Evolutionary conservation across 2,329 filamentous ascomycete genomes (phyloP).

Genomic region (Penicillium sumatraense): DNA sequence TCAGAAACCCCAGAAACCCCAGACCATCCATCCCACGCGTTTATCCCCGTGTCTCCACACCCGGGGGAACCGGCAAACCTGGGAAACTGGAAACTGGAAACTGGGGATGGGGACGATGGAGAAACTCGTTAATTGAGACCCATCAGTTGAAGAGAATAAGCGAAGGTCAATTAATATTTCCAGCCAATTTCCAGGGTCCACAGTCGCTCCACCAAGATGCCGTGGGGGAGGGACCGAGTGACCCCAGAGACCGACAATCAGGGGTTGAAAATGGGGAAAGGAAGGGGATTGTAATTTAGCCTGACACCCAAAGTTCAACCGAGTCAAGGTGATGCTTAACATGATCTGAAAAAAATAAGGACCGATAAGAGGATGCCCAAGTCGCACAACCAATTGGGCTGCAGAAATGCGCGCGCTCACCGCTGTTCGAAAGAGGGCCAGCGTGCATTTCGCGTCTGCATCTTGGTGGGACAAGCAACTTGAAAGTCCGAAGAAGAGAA

Average conservation of each 20-base stretch:
- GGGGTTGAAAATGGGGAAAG: background rate
- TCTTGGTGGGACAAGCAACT: background rate
- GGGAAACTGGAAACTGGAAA: background rate
- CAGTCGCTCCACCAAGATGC: background rate
- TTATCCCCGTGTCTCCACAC: background rate
- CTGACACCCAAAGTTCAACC: background rate
- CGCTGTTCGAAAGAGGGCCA: slow-evolving; percentile 1
- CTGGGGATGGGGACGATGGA: background rate
- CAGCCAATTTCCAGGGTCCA: slow-evolving; percentile 1
- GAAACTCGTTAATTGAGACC: background rate
- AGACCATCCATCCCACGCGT: background rate
- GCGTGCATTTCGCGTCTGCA: slow-evolving; percentile 1
- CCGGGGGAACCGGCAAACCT: background rate
- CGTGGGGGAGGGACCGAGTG: background rate
- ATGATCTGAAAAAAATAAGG: background rate
- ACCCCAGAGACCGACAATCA: background rate
- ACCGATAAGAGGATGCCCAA: background rate
- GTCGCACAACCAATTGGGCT: background rate
- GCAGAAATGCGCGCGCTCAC: background rate
- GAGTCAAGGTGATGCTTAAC: background rate
- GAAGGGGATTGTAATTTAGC: background rate
- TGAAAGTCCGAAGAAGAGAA: too few relatives aligned
- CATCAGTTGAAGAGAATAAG: background rate
- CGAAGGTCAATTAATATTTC: background rate
- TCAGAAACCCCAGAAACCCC: slow-evolving; percentile 1